These are phyloP conservation scores for Bremia lactucae DNA, from an alignment of 352 stramenopile genomes.

Conservation along the genomic window DNA sequence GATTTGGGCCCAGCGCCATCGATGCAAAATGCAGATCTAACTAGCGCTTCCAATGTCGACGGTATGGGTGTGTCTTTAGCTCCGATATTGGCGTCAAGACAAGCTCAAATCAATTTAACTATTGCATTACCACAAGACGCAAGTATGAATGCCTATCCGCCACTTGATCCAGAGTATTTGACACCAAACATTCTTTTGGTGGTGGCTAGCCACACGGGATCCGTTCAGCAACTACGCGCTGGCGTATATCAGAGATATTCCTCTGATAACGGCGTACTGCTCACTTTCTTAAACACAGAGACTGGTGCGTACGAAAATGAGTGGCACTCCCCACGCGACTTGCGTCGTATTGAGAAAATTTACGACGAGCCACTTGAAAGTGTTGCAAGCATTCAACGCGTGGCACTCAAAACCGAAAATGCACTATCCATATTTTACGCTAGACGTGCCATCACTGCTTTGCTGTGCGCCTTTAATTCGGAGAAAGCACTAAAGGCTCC, in stretches of 20 bases:
- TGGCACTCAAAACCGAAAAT: constrained; percentile 68
- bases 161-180: constrained; percentile 65
- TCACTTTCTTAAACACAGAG: constrained; percentile 81
- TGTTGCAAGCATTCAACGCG: constrained; percentile 62
- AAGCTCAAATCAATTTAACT: constrained; percentile 18
- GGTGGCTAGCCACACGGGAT: constrained; percentile 55
- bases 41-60: constrained; percentile 33
- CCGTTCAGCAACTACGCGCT: constrained; percentile 57
- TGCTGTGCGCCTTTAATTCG: constrained; percentile 20
- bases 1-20: constrained; percentile 16
- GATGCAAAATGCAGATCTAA: constrained; percentile 4
- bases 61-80: constrained; percentile 72
- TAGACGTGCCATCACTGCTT: constrained; percentile 34
- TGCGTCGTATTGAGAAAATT: constrained; percentile 67
- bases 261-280: constrained; percentile 50
- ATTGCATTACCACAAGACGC: constrained; percentile 7
- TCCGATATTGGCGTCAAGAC: constrained; percentile 49
- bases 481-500: background rate
- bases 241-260: constrained; percentile 54
- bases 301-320: constrained; percentile 80
- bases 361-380: constrained; percentile 66
- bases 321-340: constrained; percentile 60
- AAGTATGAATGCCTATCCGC: constrained; percentile 35
- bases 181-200: constrained; percentile 67
- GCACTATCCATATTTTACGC: constrained; percentile 79